Base-by-base conservation (phyloP, 2,329 filamentous ascomycete species). In the Lachnellula willkommii region DNA sequence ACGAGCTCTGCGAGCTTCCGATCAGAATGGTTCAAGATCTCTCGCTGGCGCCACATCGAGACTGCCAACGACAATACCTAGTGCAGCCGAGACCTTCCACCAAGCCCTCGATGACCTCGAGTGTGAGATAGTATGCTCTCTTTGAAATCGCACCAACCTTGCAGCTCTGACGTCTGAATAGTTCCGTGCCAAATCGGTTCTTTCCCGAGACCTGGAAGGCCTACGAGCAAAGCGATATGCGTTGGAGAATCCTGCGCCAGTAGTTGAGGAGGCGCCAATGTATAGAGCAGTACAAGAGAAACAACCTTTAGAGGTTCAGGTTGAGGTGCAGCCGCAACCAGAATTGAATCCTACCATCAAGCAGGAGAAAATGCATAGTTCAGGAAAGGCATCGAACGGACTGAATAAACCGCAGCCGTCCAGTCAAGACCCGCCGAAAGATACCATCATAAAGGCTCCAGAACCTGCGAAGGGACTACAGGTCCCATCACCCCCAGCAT, bases 31-130 rank as follows among this genome's bases (percentile, higher is more conserved):
- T 14, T 70, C 74, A 42, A 74, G 71, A 55, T 72, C 72, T 45
- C 57, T 72, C 15, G 64, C 66, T 15, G 69, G 54, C 43, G 55
- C 59, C 5, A 65, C 63, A 20, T 49, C 58, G 12, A 58, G 63
- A 50, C 57, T 68, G 5, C 62, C 59, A 40, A 43, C 52, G 17
- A 62, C 59, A 2, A 65, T 71, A 47, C 68, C 68, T 4, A 60
- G 53, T 20, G 57, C 63, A 11, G 63, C 62, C n/a, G 66, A 68
- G 17, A 65, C 61, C 37, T 71, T 71, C 54, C 80, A 84, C 56
- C 70, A 70, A 54, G 77, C 79, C 7, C 69, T 85, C 2, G 79
- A 84, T 59, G 77, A 81, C 6, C 64, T 85, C 5, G 82, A 85
- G 64, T 70, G 69, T 56, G 79, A 84, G 26, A 81, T 84, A 65